Base-by-base conservation (phyloP, 2,329 filamentous ascomycete species). In the Ophiostoma ulmi region DNA sequence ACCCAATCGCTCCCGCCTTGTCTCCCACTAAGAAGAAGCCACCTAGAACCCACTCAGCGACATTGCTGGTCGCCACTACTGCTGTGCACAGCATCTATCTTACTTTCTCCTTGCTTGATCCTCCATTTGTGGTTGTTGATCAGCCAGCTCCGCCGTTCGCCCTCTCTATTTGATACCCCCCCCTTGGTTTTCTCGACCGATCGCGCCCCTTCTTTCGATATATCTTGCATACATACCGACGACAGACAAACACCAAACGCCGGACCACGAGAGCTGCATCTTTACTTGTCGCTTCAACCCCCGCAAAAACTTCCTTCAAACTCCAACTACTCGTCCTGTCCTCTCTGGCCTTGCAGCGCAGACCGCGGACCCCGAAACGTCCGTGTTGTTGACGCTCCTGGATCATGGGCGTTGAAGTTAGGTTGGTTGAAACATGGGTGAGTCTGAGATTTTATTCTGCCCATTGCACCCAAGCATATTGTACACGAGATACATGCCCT, bases 391-490 rank as follows among this genome's bases (percentile, higher is more conserved):
- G 65, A 22, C 26, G 39, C 44, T 68, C 67, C 63, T 63, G 41
- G 72, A 73, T 58, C 61, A 73, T 73, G 72, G 70, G 69, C 70
- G 35, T 71, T 69, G 65, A 44, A 67, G 36, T 48, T 66, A 61
- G 48, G 68, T 39, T 69, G 52, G 68, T 74, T 69, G 70, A 74
- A 74, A 65, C 66, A 74, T 74, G 72, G 73, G 73, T 74, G 64
- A 74, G 72, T 72, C 17, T 38, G n/a, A 17, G 31, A 39, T 41
- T 35, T 65, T 20, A 38, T 65, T 65, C 58, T 13, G 58, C 58
- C 58, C n/a, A 26, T 58, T 58, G 52, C 52, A 26, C 52, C 8
- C 64, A 44, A 17, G 26, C 14, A 55, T 20, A 7, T 20, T 48
- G 44, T 20, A 11, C 10, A 26, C 17, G 14, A 22, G 17, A 17